Percentiles rank a stretch among this genome's conserved stretches.
Evolutionary conservation across 139 green algal species (phyloP).

Genomic region (Micromonas commoda): DNA sequence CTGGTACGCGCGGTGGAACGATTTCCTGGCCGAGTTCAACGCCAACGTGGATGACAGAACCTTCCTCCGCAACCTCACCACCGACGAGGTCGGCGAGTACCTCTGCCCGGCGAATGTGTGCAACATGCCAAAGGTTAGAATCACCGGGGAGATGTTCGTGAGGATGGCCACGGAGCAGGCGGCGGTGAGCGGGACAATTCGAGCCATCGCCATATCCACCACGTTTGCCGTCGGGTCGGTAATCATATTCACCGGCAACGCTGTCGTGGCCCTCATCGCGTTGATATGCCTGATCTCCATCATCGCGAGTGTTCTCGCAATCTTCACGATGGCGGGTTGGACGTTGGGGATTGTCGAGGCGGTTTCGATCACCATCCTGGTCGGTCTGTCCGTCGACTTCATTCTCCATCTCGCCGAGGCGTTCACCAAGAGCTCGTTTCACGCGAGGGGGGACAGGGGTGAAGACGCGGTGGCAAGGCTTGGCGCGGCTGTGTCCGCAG

Average conservation of each 20-base stretch:
- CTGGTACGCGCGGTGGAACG: background rate
- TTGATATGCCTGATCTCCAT: conserved; percentile 30
- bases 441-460: background rate
- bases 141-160: conserved; percentile 16
- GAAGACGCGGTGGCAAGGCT: conserved; percentile 14
- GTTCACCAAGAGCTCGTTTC: conserved; percentile 9
- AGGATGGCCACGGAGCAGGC: conserved; percentile 29
- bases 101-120: background rate
- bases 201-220: conserved; percentile 9
- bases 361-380: conserved; percentile 33
- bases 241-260: conserved; percentile 33
- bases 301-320: background rate
- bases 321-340: conserved; percentile 19
- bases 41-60: too few species aligned
- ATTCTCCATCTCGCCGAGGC: conserved; percentile 24
- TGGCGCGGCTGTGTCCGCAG: conserved; percentile 9
- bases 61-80: background rate
- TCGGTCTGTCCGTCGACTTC: conserved; percentile 29
- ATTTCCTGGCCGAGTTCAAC: background rate
- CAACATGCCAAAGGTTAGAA: background rate
- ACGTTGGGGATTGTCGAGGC: conserved; percentile 26
- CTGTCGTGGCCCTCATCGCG: conserved; percentile 11
- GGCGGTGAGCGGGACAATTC: conserved; percentile 2
- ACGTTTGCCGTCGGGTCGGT: conserved; percentile 24
- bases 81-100: background rate